phyloP scores from a whole-genome alignment of 2,329 filamentous ascomycete genomes.

The Conoideocrella luteorostrata region DNA sequence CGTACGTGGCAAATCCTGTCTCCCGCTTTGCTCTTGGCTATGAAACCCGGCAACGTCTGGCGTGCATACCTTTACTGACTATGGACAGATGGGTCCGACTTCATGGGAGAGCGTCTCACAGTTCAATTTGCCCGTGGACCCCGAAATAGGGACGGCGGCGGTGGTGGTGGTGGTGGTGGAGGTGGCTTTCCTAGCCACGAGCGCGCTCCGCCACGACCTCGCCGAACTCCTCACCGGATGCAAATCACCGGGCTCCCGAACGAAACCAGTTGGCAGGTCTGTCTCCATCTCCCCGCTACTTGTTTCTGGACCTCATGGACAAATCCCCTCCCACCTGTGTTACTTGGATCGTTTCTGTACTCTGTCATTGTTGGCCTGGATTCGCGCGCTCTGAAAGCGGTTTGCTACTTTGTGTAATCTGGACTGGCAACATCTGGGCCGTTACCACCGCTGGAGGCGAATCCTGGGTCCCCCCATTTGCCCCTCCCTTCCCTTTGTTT shows the following conservation, averaged over 20 bases:
- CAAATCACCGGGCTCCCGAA: constrained; percentile 92
- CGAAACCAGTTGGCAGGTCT: constrained; percentile 99
- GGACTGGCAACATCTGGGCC: constrained; percentile 22
- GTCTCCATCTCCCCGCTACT: constrained; percentile 58
- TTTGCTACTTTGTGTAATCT: constrained; percentile 7
- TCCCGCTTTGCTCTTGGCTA: not conserved
- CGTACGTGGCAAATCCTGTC: constrained; percentile 40
- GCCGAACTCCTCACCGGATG: constrained; percentile 94
- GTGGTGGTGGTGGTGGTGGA: too few relatives aligned
- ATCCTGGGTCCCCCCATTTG: constrained; percentile 3
- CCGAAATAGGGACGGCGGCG: constrained; percentile 50
- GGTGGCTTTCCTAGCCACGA: constrained; percentile 46
- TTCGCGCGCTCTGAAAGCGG: constrained; percentile 12
- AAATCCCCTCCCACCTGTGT: constrained; percentile 20
- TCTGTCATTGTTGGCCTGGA: constrained; percentile 13
- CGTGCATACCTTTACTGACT: constrained; percentile 16
- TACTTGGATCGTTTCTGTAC: constrained; percentile 23
- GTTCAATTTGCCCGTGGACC: constrained; percentile 96
- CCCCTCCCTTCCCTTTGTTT: constrained; percentile 24
- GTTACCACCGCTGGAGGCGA: constrained; percentile 8
- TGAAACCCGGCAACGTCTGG: too few relatives aligned
- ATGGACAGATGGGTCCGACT: constrained; percentile 83
- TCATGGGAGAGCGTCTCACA: constrained; percentile 95
- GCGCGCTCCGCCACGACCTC: constrained; percentile 63
- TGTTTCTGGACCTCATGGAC: constrained; percentile 40